Evolutionary conservation across 2,329 filamentous ascomycete genomes (phyloP).

Genomic region (Trichoderma oligosporum): DNA sequence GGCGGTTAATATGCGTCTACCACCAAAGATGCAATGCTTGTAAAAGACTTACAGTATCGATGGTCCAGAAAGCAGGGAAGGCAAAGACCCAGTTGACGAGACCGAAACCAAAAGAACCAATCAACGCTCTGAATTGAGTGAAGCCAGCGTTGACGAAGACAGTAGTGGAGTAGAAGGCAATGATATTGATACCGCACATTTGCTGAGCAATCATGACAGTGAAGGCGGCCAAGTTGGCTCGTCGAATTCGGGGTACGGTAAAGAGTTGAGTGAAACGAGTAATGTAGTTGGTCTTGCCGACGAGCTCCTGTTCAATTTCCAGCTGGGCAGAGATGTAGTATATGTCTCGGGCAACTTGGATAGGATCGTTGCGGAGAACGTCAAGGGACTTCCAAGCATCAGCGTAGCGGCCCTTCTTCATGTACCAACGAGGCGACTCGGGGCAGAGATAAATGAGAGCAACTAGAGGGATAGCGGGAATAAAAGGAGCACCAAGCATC

Average conservation of each 20-base stretch:
- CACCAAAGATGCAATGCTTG: background rate
- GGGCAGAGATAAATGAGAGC: conserved; percentile 58
- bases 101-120: conserved; percentile 47
- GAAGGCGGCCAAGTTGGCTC: conserved; percentile 71
- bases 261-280: conserved; percentile 58
- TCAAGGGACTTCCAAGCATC: conserved; percentile 57
- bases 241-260: conserved; percentile 62
- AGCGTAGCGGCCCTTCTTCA: conserved; percentile 59
- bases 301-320: conserved; percentile 38
- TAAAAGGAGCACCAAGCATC: conserved; percentile 58
- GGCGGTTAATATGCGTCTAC: conserved; percentile 17
- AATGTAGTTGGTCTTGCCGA: conserved; percentile 39
- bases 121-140: conserved; percentile 48
- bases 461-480: conserved; percentile 52
- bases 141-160: conserved; percentile 57
- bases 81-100: conserved; percentile 63
- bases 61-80: conserved; percentile 63
- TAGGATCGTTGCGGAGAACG: conserved; percentile 48
- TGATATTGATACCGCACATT: conserved; percentile 66
- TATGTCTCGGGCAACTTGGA: conserved; percentile 58
- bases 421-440: conserved; percentile 60
- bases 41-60: conserved; percentile 48
- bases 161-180: conserved; percentile 69
- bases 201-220: conserved; percentile 77
- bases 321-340: conserved; percentile 51